Evolutionary conservation across 257 asterid genomes (phyloP), one percentile per base, ranked within the genome.

Genomic region (Vinca minor): DNA sequence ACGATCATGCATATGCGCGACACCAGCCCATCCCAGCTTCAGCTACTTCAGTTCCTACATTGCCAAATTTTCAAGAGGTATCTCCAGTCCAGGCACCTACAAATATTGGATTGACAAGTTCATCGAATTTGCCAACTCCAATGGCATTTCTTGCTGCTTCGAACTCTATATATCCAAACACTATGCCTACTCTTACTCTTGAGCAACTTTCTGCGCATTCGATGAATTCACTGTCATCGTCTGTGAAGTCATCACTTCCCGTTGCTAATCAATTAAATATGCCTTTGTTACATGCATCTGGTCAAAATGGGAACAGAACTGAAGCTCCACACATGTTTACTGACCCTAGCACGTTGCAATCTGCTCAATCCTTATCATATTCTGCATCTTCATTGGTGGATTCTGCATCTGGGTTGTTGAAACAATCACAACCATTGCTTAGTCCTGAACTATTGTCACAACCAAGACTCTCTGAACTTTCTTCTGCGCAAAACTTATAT

Each of bases 381-480:
- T 61, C 87, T 68, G 57, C 74, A 53, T 44, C 81, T 62, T 66
- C 79, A 50, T 62, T 73, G 67, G 70, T 63, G 12, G 78, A 75
- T 77, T 74, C 83, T 69, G 58, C 69, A 42, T 67, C 77, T 25
- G 81, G 76, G 25, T 63, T 72, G 53, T 61, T 71, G 49, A 73
- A 73, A 53, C 87, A 78, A 55, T 71, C 80, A 50, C 83, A 71
- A 58, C 63, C 68, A 42, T 68, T 79, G 76, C 73, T 68, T 35
- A 79, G 80, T 58, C 83, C 84, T 29, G 80, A 79, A 71, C 70
- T 71, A 67, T 72, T 65, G 36, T 82, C 85, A 64, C 85, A 75
- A 46, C 82, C 88, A 41, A 76, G 77, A 63, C 52, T 49, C 46
- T 70, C 82, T 41, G 89, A 73, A 76, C 63, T 63, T 74, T 34